Conservation (phyloP, 2,329 filamentous ascomycete species). For the Penicillium olsonii region DNA sequence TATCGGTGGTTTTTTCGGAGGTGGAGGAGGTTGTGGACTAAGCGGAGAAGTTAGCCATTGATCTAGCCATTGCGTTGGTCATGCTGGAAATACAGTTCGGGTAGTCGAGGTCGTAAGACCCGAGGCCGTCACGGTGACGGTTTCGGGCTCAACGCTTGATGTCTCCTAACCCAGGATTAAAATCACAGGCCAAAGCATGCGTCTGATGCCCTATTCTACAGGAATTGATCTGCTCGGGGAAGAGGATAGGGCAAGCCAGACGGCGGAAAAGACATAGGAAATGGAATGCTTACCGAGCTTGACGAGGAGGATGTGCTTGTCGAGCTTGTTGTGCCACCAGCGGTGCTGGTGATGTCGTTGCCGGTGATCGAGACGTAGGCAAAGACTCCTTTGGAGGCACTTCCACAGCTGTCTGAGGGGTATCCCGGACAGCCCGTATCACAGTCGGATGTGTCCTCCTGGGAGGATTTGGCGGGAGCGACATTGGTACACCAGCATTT, state of each 20-base stretch:
- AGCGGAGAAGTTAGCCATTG: slow-evolving; percentile 9
- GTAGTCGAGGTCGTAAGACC: background rate
- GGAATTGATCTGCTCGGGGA: background rate
- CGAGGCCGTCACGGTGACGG: slow-evolving; percentile 16
- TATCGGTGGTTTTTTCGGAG: slow-evolving; percentile 17
- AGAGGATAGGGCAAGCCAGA: slow-evolving; percentile 9
- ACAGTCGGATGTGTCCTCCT: slow-evolving; percentile 36
- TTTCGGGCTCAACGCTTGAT: slow-evolving; percentile 16
- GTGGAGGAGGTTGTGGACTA: slow-evolving; percentile 12
- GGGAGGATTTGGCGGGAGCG: slow-evolving; percentile 39
- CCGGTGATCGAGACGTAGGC: slow-evolving; percentile 45
- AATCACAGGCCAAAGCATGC: slow-evolving; percentile 14
- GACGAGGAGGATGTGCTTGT: slow-evolving; percentile 22
- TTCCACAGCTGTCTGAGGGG: slow-evolving; percentile 49
- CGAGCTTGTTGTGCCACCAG: slow-evolving; percentile 19
- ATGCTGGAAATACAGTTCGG: slow-evolving; percentile 14
- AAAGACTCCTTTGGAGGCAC: slow-evolving; percentile 39
- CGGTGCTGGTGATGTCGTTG: slow-evolving; percentile 37
- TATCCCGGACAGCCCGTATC: slow-evolving; percentile 49
- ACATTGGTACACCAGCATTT: slow-evolving; percentile 54
- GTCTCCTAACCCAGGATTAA: slow-evolving; percentile 24
- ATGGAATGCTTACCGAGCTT: slow-evolving; percentile 27
- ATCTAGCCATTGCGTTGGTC: background rate
- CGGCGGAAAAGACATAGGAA: background rate
- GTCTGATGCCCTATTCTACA: background rate